Base-by-base conservation (phyloP, 352 stramenopile species). In the Peronospora belbahrii region DNA sequence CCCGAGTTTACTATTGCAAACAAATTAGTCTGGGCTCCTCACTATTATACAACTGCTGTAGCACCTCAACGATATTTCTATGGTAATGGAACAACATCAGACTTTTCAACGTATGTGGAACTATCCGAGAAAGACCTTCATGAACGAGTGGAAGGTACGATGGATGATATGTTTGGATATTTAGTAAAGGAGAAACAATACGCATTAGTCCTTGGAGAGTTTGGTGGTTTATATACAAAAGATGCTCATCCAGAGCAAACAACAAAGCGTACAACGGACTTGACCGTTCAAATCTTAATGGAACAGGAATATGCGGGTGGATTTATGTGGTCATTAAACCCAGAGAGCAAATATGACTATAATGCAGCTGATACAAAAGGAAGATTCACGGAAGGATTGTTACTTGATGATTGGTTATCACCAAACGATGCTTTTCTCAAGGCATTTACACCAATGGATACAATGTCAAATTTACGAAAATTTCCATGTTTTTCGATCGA, bases 11-110 rank as follows among this genome's bases (percentile, higher is more conserved):
- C 56, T 5, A 67, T 79, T 23, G 50, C 61, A 3, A 83, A 91
- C 65, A 91, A 91, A 39, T 50, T 91, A 3, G 80, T 91, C 35
- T 91, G 76, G 70, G 73, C 77, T 6, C 80, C 80, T 23, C 77
- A 91, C 44, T 88, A 87, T 52, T 91, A 91, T 51, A 88, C 77
- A 27, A 80, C 74, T n/a, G 77, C 74, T 2, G 77, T 91, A 18
- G 62, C 69, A 0, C 80, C 77, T 4, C 75, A 88, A 45, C 43
- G 42, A 17, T 89, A 91, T 60, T 89, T 89, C 46, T 89, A 88
- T 42, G 72, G 74, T 7, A 52, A 75, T 8, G 63, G 69, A 11
- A 83, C 68, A 2, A 70, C 52, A 6, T 46, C 40, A 17, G 68
- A 74, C 46, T 87, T 64, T 45, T 73, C 48, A 10, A 67, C 49